These are phyloP conservation scores for Picea abies DNA, from an alignment of 83 land plant species.

Conservation along the genomic window DNA sequence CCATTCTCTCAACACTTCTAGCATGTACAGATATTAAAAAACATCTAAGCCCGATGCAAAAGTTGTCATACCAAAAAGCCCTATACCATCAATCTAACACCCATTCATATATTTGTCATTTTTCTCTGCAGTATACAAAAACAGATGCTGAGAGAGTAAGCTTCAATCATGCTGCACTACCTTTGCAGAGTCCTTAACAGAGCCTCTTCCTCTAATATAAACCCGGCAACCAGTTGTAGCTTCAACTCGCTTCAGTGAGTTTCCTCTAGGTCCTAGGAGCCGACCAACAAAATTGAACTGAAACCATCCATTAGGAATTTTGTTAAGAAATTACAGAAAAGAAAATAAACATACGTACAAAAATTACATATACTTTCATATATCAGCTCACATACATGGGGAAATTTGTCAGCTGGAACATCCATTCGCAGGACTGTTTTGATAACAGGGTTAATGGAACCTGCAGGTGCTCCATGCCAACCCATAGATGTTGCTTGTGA, in stretches of 20 bases:
- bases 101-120: too few species aligned
- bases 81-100: too few species aligned
- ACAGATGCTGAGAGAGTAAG: too few species aligned
- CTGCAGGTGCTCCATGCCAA: constrained; percentile 62
- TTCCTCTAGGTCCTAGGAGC: constrained; percentile 89
- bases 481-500: constrained; percentile 45
- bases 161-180: constrained; percentile 26
- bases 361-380: neutral
- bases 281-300: constrained; percentile 96
- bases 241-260: constrained; percentile 91
- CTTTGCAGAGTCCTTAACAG: constrained; percentile 89
- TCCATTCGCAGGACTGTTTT: constrained; percentile 87
- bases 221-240: constrained; percentile 83
- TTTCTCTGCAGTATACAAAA: too few species aligned
- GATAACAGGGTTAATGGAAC: constrained; percentile 56
- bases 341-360: neutral
- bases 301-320: neutral
- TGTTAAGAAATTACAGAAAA: neutral
- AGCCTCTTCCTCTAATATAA: constrained; percentile 84
- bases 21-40: too few species aligned
- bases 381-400: constrained; percentile 55
- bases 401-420: constrained; percentile 88
- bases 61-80: too few species aligned
- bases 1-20: too few species aligned
- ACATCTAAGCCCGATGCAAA: too few species aligned